Base-by-base conservation (phyloP, 2,329 filamentous ascomycete species). In the Leptographium wingfieldii region DNA sequence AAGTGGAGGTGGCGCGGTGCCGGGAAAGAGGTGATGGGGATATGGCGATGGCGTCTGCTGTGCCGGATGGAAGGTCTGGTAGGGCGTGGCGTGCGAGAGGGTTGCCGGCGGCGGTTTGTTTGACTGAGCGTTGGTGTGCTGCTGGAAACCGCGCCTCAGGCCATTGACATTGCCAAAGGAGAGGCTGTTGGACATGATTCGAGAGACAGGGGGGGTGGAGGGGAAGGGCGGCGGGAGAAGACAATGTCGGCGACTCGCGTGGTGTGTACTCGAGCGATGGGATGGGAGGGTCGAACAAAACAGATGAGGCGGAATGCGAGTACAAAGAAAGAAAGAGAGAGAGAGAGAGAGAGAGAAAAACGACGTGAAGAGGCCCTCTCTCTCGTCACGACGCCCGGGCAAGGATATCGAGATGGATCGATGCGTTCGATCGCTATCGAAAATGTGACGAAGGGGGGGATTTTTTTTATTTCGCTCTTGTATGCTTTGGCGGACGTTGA, bases 11-110 rank as follows among this genome's bases (percentile, higher is more conserved):
- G 77, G 70, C 27, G 74, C 73, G 27, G 77, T 70, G 55, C 72
- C 74, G 66, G 74, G 70, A 70, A 81, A 83, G 62, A 83, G 72
- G 64, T 80, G 78, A 64, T 80, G 79, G 25, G 77, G 69, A 63
- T 81, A 82, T 25, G 73, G 66, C 61, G 71, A 72, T 62, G 80
- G 72, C 59, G 76, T 69, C 68, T 61, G 61, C 27, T 83, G 83
- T 61, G 76, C 73, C 64, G 79, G 77, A 58, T 65, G 64, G 59
- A 65, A 65, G 22, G 75, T 67, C 68, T 81, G 79, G 67, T 83
- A 83, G 2, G 80, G 77, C 61, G 80, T 77, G 62, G 78, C 76
- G 66, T 79, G 79, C 63, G 79, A 68, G 35, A 75, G 75, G 27
- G 77, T 77, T 48, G 80, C 77, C 33, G 80, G 80, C 63, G 79